Percentiles rank a stretch among this genome's conserved stretches.
phyloP scores from a whole-genome alignment of 352 stramenopile species.

The Pythium utonaiense region DNA sequence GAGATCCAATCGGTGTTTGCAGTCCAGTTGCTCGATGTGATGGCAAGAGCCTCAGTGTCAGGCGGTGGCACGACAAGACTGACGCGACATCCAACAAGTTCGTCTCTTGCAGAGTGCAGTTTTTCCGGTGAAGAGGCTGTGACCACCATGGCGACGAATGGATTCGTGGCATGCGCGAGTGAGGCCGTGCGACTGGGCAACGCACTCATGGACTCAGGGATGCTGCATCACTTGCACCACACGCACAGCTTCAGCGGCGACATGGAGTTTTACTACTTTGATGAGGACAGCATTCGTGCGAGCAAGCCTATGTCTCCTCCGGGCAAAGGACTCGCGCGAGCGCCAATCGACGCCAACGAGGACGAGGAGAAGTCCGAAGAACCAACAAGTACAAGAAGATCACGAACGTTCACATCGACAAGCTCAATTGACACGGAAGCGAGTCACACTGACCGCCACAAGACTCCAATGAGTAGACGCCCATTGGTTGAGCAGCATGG shows the following conservation, averaged over 20 bases:
- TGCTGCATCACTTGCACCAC: conserved; percentile 47
- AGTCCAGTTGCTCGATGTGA: conserved; percentile 11
- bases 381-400: neutral
- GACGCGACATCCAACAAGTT: neutral
- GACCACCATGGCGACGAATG: conserved; percentile 25
- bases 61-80: neutral
- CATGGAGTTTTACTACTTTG: conserved; percentile 34
- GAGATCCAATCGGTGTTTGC: conserved; percentile 22
- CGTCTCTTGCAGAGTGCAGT: conserved; percentile 7
- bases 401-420: conserved; percentile 1
- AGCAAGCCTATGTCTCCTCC: neutral
- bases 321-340: neutral
- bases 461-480: neutral
- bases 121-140: conserved; percentile 21
- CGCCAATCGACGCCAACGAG: neutral
- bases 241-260: conserved; percentile 19
- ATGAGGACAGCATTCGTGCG: conserved; percentile 36
- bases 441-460: neutral
- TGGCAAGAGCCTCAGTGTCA: conserved; percentile 1
- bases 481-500: conserved; percentile 13
- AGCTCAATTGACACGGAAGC: neutral
- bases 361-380: conserved; percentile 6
- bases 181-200: conserved; percentile 46
- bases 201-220: conserved; percentile 42
- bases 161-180: conserved; percentile 15